These are phyloP conservation scores for Hortiboletus flavorubellus DNA, from an alignment of 768 basidiomycete genomes.

Conservation along the genomic window DNA sequence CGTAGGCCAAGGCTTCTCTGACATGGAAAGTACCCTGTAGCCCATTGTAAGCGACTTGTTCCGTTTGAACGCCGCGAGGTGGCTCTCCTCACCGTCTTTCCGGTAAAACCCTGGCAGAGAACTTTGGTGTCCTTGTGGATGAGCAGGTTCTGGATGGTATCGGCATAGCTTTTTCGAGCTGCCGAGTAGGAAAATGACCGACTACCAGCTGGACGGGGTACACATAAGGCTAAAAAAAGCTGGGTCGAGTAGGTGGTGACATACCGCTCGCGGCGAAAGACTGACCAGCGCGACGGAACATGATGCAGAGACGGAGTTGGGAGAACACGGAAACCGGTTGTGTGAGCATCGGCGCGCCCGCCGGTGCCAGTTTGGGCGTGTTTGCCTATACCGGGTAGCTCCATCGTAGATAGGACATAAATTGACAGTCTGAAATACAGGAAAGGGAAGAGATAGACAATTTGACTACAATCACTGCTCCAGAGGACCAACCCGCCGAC, in stretches of 20 bases:
- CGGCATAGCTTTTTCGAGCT: conserved; percentile 74
- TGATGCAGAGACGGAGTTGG: conserved; percentile 17
- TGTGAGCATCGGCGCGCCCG: conserved; percentile 15
- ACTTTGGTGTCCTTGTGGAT: conserved; percentile 96
- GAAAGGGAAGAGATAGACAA: conserved; percentile 11
- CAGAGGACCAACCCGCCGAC: conserved; percentile 39
- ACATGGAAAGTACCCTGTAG: conserved; percentile 93
- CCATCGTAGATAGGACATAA: neutral
- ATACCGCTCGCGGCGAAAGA: conserved; percentile 52
- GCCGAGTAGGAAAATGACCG: conserved; percentile 81
- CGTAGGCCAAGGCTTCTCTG: conserved; percentile 88
- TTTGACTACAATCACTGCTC: conserved; percentile 25
- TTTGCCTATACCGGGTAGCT: conserved; percentile 11
- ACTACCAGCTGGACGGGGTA: conserved; percentile 49
- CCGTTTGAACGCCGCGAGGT: neutral
- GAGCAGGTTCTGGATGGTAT: conserved; percentile 86
- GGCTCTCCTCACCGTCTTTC: conserved; percentile 74
- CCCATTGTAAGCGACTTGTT: conserved; percentile 4
- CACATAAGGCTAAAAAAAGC: neutral
- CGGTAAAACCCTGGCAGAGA: conserved; percentile 88
- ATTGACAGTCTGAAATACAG: conserved; percentile 1
- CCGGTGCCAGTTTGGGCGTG: conserved; percentile 25
- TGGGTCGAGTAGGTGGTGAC: conserved; percentile 11
- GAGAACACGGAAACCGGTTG: conserved; percentile 7
- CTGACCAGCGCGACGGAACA: conserved; percentile 63